Conservation (phyloP, 495 filamentous ascomycete species). For the Tuber calosporum region DNA sequence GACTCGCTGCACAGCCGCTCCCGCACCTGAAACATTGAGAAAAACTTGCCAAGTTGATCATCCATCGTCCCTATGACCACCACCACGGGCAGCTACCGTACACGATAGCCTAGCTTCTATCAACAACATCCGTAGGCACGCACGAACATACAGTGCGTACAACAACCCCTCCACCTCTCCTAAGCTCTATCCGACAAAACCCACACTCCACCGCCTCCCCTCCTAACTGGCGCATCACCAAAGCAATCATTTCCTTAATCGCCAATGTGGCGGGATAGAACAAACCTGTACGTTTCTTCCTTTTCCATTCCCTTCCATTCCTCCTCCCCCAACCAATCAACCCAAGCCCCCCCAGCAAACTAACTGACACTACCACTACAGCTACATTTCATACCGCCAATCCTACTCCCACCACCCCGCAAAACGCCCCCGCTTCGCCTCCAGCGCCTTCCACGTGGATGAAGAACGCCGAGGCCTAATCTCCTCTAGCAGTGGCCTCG, state of each 20-base stretch:
- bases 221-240: slow-evolving; percentile 16
- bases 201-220: neutral
- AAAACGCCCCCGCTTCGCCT: slow-evolving; percentile 67
- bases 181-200: neutral
- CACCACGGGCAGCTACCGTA: neutral
- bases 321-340: slow-evolving; percentile 19
- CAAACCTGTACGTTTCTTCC: slow-evolving; percentile 68
- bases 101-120: neutral
- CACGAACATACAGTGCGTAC: neutral
- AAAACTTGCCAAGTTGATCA: neutral
- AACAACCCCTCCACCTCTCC: neutral
- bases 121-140: neutral
- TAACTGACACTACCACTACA: slow-evolving; percentile 42
- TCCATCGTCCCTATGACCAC: neutral
- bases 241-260: neutral
- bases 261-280: slow-evolving; percentile 91
- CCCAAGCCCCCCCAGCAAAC: slow-evolving; percentile 13
- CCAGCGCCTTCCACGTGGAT: slow-evolving; percentile 54
- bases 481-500: slow-evolving; percentile 49
- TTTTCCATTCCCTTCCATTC: neutral
- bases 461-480: slow-evolving; percentile 82
- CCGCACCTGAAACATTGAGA: neutral
- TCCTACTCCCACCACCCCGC: slow-evolving; percentile 92
- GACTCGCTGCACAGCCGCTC: neutral
- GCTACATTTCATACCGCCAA: slow-evolving; percentile 97